Evolutionary conservation across 805 yeast species (phyloP), one percentile per base, ranked within the genome.

Genomic region (Tetrapisispora nanseiensis): DNA sequence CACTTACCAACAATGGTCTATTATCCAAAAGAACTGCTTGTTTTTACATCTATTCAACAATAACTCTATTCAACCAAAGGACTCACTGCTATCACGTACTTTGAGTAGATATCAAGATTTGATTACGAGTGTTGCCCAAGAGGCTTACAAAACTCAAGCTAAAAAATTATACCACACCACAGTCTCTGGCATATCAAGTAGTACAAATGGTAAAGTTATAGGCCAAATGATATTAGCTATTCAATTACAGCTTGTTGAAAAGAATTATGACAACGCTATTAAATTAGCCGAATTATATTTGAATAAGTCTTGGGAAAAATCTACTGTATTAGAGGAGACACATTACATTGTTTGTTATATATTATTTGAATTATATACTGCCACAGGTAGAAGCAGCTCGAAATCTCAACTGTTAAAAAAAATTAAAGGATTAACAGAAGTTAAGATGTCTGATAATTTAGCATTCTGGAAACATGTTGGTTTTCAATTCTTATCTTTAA

Each of bases 401-500:
- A 52, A 50, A 28, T 34, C 34, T 20, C 37, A 38, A 22, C 39
- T 59, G 16, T 44, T 59, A 31, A 41, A 45, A n/a, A 51, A 46
- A 23, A 27, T 56, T 8, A 28, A 18, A 6, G 31, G 21, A 3
- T 37, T 40, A 13, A 22, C 20, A n/a, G 35, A 37, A 8, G 13
- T 16, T 15, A 15, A 6, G 3, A 28, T 26, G 21, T 15, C 37
- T 19, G 40, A 42, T 8, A 19, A 24, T 21, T 28, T 46, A 18
- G 26, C 43, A 8, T 58, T 59, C 38, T 58, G 62, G 64, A 56
- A 52, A 40, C 57, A 50, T 41, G 44, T 59, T 20, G 61, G 49
- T 5, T 56, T 58, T 28, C 54, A 58, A 42, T 43, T 48, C 36
- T 43, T 59, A 41, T 46, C 57, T 3, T 37, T 49, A 19, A 52